These are phyloP conservation scores for Tarenaya hassleriana DNA, from an alignment of 345 rosid species.

Conservation along the genomic window DNA sequence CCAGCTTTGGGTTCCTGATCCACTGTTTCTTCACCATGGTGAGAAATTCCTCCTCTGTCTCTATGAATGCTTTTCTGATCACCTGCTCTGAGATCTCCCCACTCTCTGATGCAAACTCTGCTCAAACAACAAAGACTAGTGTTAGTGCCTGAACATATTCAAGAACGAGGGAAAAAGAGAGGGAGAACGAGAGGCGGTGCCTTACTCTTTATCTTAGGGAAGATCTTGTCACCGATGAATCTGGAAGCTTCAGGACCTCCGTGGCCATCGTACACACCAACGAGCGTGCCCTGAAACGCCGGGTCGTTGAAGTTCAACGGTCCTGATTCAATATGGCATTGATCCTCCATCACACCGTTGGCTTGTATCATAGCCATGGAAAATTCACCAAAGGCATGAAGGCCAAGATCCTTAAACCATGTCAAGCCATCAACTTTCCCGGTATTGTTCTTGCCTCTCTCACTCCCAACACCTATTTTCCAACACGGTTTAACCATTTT, in stretches of 20 bases:
- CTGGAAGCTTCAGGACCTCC: constrained; percentile 75
- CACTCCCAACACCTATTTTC: constrained; percentile 38
- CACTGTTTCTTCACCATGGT: constrained; percentile 56
- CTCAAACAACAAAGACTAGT: constrained; percentile 9
- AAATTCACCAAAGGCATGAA: constrained; percentile 59
- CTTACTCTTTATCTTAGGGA: constrained; percentile 56
- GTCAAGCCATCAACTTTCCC: constrained; percentile 52
- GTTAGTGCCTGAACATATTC: constrained; percentile 12
- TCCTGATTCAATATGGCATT: constrained; percentile 84
- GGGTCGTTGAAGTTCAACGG: constrained; percentile 36
- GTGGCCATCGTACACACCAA: constrained; percentile 85
- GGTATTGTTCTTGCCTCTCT: constrained; percentile 25
- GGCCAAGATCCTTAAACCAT: constrained; percentile 67
- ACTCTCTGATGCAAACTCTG: constrained; percentile 51
- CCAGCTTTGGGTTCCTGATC: constrained; percentile 55
- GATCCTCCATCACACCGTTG: constrained; percentile 64
- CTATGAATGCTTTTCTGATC: constrained; percentile 48
- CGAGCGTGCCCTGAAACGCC: constrained; percentile 52
- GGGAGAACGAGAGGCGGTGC: background rate
- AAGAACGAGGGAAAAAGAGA: constrained; percentile 4
- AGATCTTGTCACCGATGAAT: constrained; percentile 52
- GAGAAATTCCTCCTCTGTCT: constrained; percentile 64
- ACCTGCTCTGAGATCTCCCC: constrained; percentile 40
- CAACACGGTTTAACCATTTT: constrained; percentile 64
- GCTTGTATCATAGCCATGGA: constrained; percentile 87